Base-by-base conservation (phyloP, 495 filamentous ascomycete genomes). In the Penicillium angulare region DNA sequence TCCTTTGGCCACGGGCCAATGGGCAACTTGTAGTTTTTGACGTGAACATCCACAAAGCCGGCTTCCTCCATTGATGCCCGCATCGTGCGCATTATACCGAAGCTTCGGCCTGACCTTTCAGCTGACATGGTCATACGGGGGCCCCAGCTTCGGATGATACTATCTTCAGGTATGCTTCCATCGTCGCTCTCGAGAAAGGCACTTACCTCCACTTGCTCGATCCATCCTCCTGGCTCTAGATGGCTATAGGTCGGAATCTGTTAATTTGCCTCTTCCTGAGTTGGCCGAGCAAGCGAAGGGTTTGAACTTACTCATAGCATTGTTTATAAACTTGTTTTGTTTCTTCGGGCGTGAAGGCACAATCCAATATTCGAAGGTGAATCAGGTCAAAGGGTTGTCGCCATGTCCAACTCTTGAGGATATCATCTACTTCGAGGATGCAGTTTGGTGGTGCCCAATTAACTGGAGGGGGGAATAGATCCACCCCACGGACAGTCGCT, bases 191-290 rank as follows among this genome's bases (percentile, higher is more conserved):
- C 46, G 16, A 68, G 60, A 43, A 50, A 33, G 39, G 61, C 58
- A 44, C 59, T 49, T 13, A 79, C 52, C 44, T 83, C 79, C 39
- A 79, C 67, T 42, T 79, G 59, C 47, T 84, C 80, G 26, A 81
- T 59, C 63, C 74, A 82, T 21, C 74, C 80, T 40, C 79, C 79
- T 0, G 79, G 43, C 27, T 47, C n/a, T 4, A 48, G 17, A 26
- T 45, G 18, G 52, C 23, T 52, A 20, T 31, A 12, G 10, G 31
- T 0, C 3, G 7, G 13, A 31, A 31, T 12, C 21, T 35, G 8
- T 26, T 17, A 26, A 10, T 39, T n/a, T 12, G 17, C 8, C 2
- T 38, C 7, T 8, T 15, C 13, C 13, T 31, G 27, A n/a, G n/a
- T n/a, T n/a, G n/a, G n/a, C n/a, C n/a, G n/a, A n/a, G n/a, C n/a